Conservation (phyloP, 345 rosid genomes). For the Euclidium syriacum region DNA sequence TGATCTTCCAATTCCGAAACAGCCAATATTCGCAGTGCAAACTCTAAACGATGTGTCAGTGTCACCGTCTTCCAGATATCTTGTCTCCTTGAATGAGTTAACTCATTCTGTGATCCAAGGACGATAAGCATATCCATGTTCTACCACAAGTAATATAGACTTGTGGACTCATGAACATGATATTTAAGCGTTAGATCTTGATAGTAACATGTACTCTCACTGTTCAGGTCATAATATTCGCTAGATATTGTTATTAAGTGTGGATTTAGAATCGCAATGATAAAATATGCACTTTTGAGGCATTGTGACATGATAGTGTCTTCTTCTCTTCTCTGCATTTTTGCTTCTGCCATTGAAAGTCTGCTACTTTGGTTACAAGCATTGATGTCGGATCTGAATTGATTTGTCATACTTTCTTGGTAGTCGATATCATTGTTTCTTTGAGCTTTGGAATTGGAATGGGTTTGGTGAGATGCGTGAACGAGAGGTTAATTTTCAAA, state of each 20-base stretch:
- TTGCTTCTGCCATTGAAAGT: neutral
- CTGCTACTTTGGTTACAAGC: slow-evolving; percentile 11
- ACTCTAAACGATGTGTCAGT: slow-evolving; percentile 3
- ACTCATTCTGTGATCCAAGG: slow-evolving; percentile 29
- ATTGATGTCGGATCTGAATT: neutral
- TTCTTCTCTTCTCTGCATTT: neutral
- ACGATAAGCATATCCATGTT: slow-evolving; percentile 4
- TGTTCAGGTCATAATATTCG: neutral
- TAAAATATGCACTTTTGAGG: neutral
- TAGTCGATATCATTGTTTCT: no score
- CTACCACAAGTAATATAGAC: neutral
- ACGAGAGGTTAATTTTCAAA: slow-evolving; percentile 1
- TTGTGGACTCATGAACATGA: neutral
- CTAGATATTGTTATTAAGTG: neutral
- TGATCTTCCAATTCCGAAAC: neutral
- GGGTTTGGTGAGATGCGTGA: slow-evolving; percentile 19
- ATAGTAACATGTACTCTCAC: no score
- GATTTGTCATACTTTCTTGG: neutral
- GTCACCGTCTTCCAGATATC: slow-evolving; percentile 1
- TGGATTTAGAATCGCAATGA: neutral
- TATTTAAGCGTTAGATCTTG: neutral
- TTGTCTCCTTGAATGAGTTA: slow-evolving; percentile 13
- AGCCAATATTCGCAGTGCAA: no score
- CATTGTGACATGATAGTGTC: neutral
- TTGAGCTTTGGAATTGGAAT: neutral